Evolutionary conservation across 768 basidiomycete species (phyloP).

Genomic region (Omphalotus guepiniiformis): DNA sequence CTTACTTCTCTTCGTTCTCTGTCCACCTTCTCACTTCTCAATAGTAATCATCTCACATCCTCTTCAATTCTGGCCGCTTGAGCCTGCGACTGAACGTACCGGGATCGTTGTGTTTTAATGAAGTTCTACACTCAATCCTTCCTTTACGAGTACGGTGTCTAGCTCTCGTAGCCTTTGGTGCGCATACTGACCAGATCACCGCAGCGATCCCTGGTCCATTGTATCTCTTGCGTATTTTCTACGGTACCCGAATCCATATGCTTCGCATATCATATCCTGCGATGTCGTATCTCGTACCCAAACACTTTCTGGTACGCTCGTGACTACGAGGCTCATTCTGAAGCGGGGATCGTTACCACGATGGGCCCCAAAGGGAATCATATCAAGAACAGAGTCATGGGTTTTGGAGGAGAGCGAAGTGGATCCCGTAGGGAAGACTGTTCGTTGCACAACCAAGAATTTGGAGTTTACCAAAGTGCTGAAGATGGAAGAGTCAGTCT

Average conservation of each 20-base stretch:
- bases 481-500: slow-evolving; percentile 83
- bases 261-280: slow-evolving; percentile 90
- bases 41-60: neutral
- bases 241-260: slow-evolving; percentile 94
- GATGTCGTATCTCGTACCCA: slow-evolving; percentile 87
- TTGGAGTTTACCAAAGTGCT: slow-evolving; percentile 93
- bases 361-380: slow-evolving; percentile 85
- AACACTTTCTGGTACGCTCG: slow-evolving; percentile 67
- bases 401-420: slow-evolving; percentile 94
- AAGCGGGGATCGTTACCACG: slow-evolving; percentile 89
- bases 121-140: slow-evolving; percentile 55
- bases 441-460: slow-evolving; percentile 81
- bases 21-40: neutral
- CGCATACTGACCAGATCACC: slow-evolving; percentile 13
- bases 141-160: slow-evolving; percentile 46
- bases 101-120: slow-evolving; percentile 29
- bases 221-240: slow-evolving; percentile 92
- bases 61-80: slow-evolving; percentile 1
- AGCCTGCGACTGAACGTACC: neutral
- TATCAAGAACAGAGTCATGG: slow-evolving; percentile 88
- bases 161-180: neutral
- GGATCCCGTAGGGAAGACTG: slow-evolving; percentile 72
- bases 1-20: too few species aligned
- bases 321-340: slow-evolving; percentile 87
- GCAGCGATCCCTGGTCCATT: slow-evolving; percentile 89